Percentiles rank a stretch among this genome's conserved stretches.
Evolutionary conservation across 192 early-diverging fungal species (phyloP).

Genomic region (Linnemannia elongata): DNA sequence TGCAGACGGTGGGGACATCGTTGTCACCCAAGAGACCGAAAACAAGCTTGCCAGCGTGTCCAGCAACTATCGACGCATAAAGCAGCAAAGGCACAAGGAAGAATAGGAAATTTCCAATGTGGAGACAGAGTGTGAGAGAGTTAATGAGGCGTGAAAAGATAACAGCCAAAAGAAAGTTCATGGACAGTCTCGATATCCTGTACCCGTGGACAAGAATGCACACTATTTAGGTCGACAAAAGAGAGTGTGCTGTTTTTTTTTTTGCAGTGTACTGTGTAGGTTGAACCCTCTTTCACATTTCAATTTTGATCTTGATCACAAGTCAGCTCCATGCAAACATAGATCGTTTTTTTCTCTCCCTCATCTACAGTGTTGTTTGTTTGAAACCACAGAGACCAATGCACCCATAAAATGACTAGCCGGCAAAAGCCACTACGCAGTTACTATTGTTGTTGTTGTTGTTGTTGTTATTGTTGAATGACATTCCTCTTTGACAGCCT

Average conservation of each 20-base stretch:
- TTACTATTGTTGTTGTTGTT: no score
- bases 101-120: neutral
- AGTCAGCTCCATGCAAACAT: no score
- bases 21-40: conserved; percentile 85
- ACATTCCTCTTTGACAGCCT: no score
- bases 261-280: no score
- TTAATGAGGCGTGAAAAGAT: conserved; percentile 4
- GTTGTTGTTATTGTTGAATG: no score
- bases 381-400: no score
- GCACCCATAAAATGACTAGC: no score
- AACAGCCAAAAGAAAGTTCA: neutral
- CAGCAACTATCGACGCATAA: conserved; percentile 60
- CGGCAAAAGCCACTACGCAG: no score
- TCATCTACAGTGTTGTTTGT: neutral
- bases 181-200: neutral
- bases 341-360: neutral
- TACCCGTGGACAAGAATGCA: neutral
- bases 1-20: conserved; percentile 75
- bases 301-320: no score
- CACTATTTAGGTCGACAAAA: no score
- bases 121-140: neutral
- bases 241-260: no score
- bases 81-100: neutral
- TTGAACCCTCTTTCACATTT: no score
- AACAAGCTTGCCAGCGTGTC: conserved; percentile 85